Conservation (phyloP, 1,284 basidiomycete genomes). For the Cronartium quercuum region DNA sequence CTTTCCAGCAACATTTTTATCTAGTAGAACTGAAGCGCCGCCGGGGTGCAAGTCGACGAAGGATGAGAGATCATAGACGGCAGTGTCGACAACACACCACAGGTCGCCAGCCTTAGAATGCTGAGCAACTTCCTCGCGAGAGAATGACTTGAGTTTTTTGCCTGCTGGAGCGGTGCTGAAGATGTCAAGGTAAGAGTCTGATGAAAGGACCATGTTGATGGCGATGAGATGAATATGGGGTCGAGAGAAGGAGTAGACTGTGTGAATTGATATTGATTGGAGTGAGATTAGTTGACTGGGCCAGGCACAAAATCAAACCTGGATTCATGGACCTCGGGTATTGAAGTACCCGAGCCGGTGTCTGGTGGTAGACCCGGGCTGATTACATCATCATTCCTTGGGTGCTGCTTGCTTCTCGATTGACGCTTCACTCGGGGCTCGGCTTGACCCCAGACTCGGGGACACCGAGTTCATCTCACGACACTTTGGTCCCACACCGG, state of each 20-base stretch:
- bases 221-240: neutral
- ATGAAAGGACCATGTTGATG: neutral
- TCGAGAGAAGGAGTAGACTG: neutral
- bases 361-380: too few species aligned
- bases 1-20: constrained; percentile 69
- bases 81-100: constrained; percentile 37
- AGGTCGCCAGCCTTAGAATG: constrained; percentile 16
- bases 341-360: too few species aligned
- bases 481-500: too few species aligned
- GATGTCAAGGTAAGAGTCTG: constrained; percentile 13
- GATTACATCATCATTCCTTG: too few species aligned
- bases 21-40: constrained; percentile 65
- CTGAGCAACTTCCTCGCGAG: constrained; percentile 20
- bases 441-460: too few species aligned
- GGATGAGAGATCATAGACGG: constrained; percentile 55
- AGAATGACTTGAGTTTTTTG: constrained; percentile 25
- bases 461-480: too few species aligned
- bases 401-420: too few species aligned
- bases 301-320: neutral
- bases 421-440: too few species aligned
- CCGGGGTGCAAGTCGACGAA: constrained; percentile 77
- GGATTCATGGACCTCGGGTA: too few species aligned
- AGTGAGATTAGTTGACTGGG: neutral
- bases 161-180: constrained; percentile 19
- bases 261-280: neutral